phyloP scores from a whole-genome alignment of 1,139 yeast genomes.

The Geotrichum restrictum region DNA sequence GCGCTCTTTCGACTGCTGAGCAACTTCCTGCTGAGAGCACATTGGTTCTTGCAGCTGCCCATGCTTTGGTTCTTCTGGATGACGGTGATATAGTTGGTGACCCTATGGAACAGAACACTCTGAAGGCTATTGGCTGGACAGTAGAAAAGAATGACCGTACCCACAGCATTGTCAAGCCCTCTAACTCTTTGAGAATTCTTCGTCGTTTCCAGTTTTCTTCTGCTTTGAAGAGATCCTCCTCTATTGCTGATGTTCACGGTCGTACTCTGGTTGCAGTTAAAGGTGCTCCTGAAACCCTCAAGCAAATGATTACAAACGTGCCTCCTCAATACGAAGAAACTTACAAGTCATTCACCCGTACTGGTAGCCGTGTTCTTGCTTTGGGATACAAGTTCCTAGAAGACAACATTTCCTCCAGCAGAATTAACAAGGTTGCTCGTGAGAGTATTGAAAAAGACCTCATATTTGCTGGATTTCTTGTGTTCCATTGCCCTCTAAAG shows the following conservation, averaged over 20 bases:
- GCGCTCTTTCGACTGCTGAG: conserved; percentile 55
- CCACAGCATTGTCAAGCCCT: conserved; percentile 25
- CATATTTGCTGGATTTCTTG: conserved; percentile 85
- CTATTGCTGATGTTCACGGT: conserved; percentile 63
- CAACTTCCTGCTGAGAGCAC: conserved; percentile 64
- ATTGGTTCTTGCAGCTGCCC: conserved; percentile 87
- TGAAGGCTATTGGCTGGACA: conserved; percentile 81
- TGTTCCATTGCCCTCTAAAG: conserved; percentile 96
- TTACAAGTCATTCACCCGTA: conserved; percentile 85
- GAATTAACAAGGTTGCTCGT: conserved; percentile 59
- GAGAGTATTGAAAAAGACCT: conserved; percentile 71
- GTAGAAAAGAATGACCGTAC: conserved; percentile 66
- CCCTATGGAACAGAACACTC: conserved; percentile 97
- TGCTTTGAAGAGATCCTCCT: conserved; percentile 90
- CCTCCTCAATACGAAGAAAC: conserved; percentile 82
- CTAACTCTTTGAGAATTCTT: conserved; percentile 58
- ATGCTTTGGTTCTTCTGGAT: conserved; percentile 87
- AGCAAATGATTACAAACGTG: conserved; percentile 63
- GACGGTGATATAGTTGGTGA: conserved; percentile 98
- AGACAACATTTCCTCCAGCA: conserved; percentile 47
- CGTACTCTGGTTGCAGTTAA: conserved; percentile 76
- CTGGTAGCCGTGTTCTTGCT: conserved; percentile 95
- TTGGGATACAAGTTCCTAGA: conserved; percentile 78
- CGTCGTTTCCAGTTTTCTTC: conserved; percentile 98
- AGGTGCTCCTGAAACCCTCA: conserved; percentile 99